Conservation (phyloP, 768 basidiomycete genomes). For the Termitomyces sp. region DNA sequence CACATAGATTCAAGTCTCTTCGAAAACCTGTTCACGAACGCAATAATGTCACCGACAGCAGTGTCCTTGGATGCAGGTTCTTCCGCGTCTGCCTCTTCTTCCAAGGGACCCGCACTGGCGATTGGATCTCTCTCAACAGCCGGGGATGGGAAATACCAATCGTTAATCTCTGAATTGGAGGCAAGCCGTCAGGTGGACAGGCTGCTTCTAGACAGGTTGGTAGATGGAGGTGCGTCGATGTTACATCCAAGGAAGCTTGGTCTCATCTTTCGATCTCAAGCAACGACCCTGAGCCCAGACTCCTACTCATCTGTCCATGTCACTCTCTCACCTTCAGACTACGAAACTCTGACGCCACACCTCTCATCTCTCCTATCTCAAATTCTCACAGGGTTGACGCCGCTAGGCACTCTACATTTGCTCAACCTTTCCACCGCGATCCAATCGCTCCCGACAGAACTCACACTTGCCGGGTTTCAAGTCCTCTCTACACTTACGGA, state of each 20-base stretch:
- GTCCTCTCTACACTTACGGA: conserved; percentile 43
- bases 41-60: conserved; percentile 62
- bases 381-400: conserved; percentile 57
- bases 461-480: conserved; percentile 66
- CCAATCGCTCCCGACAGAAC: conserved; percentile 50
- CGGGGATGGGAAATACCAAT: conserved; percentile 76
- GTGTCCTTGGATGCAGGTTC: conserved; percentile 33
- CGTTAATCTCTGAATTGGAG: conserved; percentile 60
- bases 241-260: neutral
- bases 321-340: conserved; percentile 62
- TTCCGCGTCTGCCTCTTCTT: conserved; percentile 19
- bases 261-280: conserved; percentile 35
- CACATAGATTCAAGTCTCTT: neutral
- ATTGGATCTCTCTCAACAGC: conserved; percentile 81
- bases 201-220: conserved; percentile 78
- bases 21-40: neutral
- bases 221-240: conserved; percentile 66
- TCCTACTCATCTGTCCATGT: conserved; percentile 68
- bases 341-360: conserved; percentile 52
- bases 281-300: conserved; percentile 51
- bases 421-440: conserved; percentile 48
- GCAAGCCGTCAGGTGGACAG: conserved; percentile 60
- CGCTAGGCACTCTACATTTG: conserved; percentile 70
- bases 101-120: conserved; percentile 58
- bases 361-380: conserved; percentile 57